Evolutionary conservation across 2,329 filamentous ascomycete genomes (phyloP).

Genomic region (Ciborinia camelliae): DNA sequence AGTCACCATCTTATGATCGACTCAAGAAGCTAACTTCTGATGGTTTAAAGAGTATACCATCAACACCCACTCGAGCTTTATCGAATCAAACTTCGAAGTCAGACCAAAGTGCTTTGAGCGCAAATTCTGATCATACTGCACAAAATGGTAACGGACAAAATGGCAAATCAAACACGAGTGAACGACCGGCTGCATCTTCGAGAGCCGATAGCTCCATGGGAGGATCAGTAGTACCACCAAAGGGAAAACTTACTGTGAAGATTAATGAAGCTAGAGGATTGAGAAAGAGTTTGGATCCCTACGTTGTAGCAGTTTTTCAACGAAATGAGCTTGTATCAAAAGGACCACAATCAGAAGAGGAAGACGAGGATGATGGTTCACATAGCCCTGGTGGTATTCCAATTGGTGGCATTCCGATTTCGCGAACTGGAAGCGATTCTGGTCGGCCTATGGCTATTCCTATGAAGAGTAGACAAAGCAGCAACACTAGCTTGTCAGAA

Average conservation of each 20-base stretch:
- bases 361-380: conserved; percentile 60
- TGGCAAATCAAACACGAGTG: conserved; percentile 40
- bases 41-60: conserved; percentile 83
- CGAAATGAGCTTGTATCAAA: conserved; percentile 94
- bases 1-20: conserved; percentile 64
- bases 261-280: conserved; percentile 83
- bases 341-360: conserved; percentile 64
- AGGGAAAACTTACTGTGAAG: conserved; percentile 85
- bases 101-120: conserved; percentile 43
- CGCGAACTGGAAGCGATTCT: conserved; percentile 73
- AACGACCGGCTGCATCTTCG: conserved; percentile 26
- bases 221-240: conserved; percentile 66
- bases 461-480: conserved; percentile 95
- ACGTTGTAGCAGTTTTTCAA: conserved; percentile 95
- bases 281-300: conserved; percentile 80
- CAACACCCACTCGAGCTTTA: conserved; percentile 84
- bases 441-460: conserved; percentile 86
- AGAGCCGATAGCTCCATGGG: conserved; percentile 41
- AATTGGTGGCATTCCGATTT: conserved; percentile 57
- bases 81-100: conserved; percentile 52
- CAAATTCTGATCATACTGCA: conserved; percentile 35
- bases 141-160: conserved; percentile 39
- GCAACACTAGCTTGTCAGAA: conserved; percentile 81
- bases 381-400: conserved; percentile 42
- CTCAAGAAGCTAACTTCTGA: conserved; percentile 87